Evolutionary conservation across 2,329 filamentous ascomycete species (phyloP), one percentile per base, ranked within the genome.

Genomic region (Sclerotinia trifoliorum): DNA sequence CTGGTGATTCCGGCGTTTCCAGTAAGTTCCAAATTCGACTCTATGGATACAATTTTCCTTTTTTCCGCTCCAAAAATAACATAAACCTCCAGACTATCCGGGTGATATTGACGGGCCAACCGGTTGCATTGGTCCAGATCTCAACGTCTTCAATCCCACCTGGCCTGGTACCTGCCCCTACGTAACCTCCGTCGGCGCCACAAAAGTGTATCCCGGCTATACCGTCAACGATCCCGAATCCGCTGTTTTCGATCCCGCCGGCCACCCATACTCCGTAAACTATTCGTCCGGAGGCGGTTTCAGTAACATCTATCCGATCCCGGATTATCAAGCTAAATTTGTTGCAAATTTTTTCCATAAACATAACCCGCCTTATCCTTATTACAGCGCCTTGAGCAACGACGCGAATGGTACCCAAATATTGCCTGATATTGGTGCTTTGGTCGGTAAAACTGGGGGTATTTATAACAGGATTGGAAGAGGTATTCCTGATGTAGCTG

Each of bases 1-100:
- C 80, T 5, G 83, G 83, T 49, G 82, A 83, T 71, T 76, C 77
- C 77, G 24, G 81, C 82, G 8, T 82, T 80, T 80, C 78, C 7
- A 78, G 80, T 5, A 70, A 67, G 66, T 29, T 29, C 1, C 21
- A 35, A 29, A 60, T 11, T 51, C 13, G 46, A n/a, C 46, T 19
- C 5, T 11, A 7, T 21, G 4, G 13, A 11, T 7, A 15, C n/a
- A 4, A 39, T 13, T 2, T 51, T 51, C 49, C 46, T 51, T 42
- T 51, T n/a, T 13, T 3, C 5, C 10, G 11, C 46, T 51, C 17
- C n/a, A 21, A 48, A 54, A 63, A 58, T 69, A 46, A 69, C 19
- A 64, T 15, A 19, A 48, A 17, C 8, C 13, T 49, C 26, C 32
- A 70, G 69, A 71, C 42, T 70, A 71, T 19, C 71, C 69, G 4